Evolutionary conservation across 306 rosid genomes (phyloP).

Genomic region (Boehmeria nivea): DNA sequence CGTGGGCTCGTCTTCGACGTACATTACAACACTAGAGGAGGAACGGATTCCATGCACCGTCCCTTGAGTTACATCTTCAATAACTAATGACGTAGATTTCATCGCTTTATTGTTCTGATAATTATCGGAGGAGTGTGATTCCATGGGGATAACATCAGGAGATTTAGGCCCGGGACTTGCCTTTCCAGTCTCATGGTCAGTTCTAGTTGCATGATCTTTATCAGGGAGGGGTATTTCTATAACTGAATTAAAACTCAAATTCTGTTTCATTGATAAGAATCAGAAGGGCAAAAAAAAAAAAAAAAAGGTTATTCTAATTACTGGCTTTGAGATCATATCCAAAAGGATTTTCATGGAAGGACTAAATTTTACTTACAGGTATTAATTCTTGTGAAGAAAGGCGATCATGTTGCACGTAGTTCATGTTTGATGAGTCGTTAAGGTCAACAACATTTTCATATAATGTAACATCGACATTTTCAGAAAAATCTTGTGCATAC

Average conservation of each 20-base stretch:
- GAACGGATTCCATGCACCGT: slow-evolving; percentile 34
- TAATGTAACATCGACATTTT: slow-evolving; percentile 28
- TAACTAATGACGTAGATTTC: slow-evolving; percentile 22
- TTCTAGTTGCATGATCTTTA: slow-evolving; percentile 24
- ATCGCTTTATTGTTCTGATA: slow-evolving; percentile 20
- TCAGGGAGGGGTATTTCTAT: slow-evolving; percentile 30
- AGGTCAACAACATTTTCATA: slow-evolving; percentile 16
- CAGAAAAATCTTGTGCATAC: background rate
- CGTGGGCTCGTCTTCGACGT: slow-evolving; percentile 36
- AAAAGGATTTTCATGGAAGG: background rate
- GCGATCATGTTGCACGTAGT: slow-evolving; percentile 29
- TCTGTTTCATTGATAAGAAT: slow-evolving; percentile 44
- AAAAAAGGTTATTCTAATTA: no score
- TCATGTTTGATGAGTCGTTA: slow-evolving; percentile 27
- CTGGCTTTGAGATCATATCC: no score
- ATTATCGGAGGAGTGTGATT: slow-evolving; percentile 16
- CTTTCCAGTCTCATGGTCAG: slow-evolving; percentile 29
- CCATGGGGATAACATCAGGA: slow-evolving; percentile 22
- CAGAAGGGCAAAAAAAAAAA: background rate
- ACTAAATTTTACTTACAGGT: slow-evolving; percentile 48
- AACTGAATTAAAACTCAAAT: slow-evolving; percentile 28
- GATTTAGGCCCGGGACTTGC: slow-evolving; percentile 4
- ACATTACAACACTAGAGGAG: slow-evolving; percentile 31
- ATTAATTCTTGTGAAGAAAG: slow-evolving; percentile 12
- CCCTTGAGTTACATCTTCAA: slow-evolving; percentile 33